phyloP scores from a whole-genome alignment of 2,329 filamentous ascomycete genomes.

The Calonectria fujianensis region DNA sequence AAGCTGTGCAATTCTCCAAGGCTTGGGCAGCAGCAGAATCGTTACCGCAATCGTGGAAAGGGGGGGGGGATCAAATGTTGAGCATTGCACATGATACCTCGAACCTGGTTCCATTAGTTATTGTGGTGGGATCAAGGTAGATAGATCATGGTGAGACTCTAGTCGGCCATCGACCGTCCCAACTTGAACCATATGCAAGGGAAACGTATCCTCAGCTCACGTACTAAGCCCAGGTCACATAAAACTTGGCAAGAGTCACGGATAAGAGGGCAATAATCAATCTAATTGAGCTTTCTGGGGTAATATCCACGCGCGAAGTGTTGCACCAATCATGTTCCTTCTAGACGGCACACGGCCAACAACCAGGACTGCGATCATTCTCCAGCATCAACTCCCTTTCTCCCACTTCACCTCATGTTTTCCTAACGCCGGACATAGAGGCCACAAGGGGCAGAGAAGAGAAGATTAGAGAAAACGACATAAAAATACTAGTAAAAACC shows the following conservation, averaged over 20 bases:
- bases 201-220: background rate
- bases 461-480: conserved; percentile 21
- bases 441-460: conserved; percentile 31
- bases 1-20: too few relatives aligned
- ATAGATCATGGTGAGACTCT: background rate
- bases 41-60: too few relatives aligned
- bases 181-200: background rate
- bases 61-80: too few relatives aligned
- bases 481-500: conserved; percentile 41
- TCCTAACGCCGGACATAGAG: conserved; percentile 37
- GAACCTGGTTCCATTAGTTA: background rate
- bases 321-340: conserved; percentile 16
- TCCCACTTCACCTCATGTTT: conserved; percentile 35
- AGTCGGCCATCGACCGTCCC: background rate
- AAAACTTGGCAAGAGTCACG: background rate
- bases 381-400: conserved; percentile 20
- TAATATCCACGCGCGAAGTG: conserved; percentile 37
- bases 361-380: conserved; percentile 34
- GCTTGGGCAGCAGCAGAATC: too few relatives aligned
- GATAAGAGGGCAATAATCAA: conserved; percentile 35
- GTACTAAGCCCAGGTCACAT: background rate
- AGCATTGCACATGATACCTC: too few relatives aligned
- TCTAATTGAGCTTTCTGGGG: conserved; percentile 36
- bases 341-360: conserved; percentile 5
- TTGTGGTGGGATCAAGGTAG: background rate